phyloP scores from a whole-genome alignment of 345 rosid genomes.

The Kandelia obovata region DNA sequence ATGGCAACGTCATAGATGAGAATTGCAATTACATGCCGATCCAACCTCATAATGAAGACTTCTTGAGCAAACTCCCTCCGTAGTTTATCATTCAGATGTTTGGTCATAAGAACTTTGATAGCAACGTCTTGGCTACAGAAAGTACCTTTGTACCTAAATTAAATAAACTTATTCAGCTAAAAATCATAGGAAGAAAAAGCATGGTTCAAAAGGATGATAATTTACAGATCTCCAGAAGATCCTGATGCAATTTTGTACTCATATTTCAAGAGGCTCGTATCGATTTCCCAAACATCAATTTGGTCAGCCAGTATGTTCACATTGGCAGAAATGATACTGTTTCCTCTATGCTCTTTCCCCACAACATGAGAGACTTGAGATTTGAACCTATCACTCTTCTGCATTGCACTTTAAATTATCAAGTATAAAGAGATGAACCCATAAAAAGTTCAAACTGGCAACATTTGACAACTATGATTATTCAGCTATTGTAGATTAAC shows the following conservation, averaged over 20 bases:
- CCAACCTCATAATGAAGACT: constrained; percentile 43
- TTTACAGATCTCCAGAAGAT: constrained; percentile 42
- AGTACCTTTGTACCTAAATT: constrained; percentile 30
- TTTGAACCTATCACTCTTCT: constrained; percentile 33
- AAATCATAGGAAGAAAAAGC: neutral
- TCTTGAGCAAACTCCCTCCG: constrained; percentile 43
- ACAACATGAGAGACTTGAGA: constrained; percentile 24
- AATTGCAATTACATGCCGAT: neutral
- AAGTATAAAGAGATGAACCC: constrained; percentile 16
- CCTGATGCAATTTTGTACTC: constrained; percentile 42
- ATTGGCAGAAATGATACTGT: constrained; percentile 17
- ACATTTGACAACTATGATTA: neutral
- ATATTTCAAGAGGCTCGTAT: constrained; percentile 30
- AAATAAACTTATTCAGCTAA: constrained; percentile 5
- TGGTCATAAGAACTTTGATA: constrained; percentile 35
- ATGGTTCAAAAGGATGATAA: constrained; percentile 8
- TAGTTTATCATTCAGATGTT: constrained; percentile 26
- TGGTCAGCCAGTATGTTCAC: constrained; percentile 36
- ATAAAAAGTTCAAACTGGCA: constrained; percentile 1
- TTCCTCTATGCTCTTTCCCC: constrained; percentile 33
- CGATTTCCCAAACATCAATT: constrained; percentile 62
- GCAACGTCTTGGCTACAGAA: constrained; percentile 38
- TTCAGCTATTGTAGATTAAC: neutral
- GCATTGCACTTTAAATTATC: constrained; percentile 37
- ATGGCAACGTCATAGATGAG: neutral